Evolutionary conservation across 2,329 filamentous ascomycete species (phyloP).

Genomic region (Elsinoe australis): DNA sequence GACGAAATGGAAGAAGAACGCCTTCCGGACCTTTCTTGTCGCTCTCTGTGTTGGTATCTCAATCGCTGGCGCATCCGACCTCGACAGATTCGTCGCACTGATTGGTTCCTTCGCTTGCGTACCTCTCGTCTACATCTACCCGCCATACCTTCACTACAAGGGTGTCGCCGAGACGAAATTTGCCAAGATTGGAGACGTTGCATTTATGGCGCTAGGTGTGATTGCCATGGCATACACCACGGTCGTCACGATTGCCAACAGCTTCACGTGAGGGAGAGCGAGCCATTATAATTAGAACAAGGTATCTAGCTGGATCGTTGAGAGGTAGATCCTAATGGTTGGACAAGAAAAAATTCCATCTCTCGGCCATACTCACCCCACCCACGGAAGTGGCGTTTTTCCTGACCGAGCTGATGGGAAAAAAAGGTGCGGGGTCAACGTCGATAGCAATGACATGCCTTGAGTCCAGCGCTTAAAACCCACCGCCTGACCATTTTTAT

Average conservation of each 20-base stretch:
- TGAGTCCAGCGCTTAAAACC: no score
- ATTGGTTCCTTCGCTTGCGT: slow-evolving; percentile 69
- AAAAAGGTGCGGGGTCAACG: no score
- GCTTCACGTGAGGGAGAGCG: no score
- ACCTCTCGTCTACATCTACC: slow-evolving; percentile 70
- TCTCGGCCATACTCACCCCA: no score
- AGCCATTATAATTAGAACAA: no score
- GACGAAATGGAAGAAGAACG: slow-evolving; percentile 73
- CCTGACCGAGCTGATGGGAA: no score
- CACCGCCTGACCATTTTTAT: no score
- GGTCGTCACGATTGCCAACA: slow-evolving; percentile 46
- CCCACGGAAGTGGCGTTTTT: no score
- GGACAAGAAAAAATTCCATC: no score
- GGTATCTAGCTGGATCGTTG: no score
- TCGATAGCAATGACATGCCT: no score
- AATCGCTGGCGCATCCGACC: slow-evolving; percentile 57
- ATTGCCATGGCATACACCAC: slow-evolving; percentile 67
- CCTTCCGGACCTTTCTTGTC: slow-evolving; percentile 52
- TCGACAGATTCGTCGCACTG: slow-evolving; percentile 67
- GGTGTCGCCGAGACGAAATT: slow-evolving; percentile 52
- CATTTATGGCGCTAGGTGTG: slow-evolving; percentile 55
- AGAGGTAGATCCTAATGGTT: no score
- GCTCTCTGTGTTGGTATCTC: slow-evolving; percentile 53
- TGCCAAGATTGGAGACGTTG: slow-evolving; percentile 53
- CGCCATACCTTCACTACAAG: slow-evolving; percentile 61